Conservation (phyloP, 495 filamentous ascomycete genomes). For the Neurospora sp. region DNA sequence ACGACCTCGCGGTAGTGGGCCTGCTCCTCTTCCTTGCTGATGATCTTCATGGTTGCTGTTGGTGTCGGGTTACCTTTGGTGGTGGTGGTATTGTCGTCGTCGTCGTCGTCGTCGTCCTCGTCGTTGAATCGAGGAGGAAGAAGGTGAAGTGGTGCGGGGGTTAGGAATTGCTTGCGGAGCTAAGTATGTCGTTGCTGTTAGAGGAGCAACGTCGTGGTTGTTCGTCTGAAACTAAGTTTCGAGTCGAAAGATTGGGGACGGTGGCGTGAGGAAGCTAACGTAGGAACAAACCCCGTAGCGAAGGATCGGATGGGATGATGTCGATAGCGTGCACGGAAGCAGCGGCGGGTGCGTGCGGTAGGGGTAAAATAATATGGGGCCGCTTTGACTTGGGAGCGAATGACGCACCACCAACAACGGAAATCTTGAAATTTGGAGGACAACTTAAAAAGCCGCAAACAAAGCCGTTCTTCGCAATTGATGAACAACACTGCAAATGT, state of each 20-base stretch:
- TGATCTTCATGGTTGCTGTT: conserved; percentile 67
- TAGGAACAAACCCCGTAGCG: not conserved
- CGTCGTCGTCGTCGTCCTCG: not conserved
- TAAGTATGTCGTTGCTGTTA: not conserved
- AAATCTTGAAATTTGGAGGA: not conserved
- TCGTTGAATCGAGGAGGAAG: not conserved
- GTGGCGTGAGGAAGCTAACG: not conserved
- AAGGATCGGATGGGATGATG: not conserved
- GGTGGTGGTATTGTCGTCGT: not conserved
- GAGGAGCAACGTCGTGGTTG: not conserved
- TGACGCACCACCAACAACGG: not conserved
- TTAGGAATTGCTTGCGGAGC: not conserved
- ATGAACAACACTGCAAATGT: not conserved
- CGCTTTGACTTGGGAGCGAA: not conserved
- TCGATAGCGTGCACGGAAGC: not conserved
- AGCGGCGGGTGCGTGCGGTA: not conserved
- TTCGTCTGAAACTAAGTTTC: not conserved
- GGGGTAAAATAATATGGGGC: not conserved
- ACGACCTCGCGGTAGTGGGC: conserved; percentile 56
- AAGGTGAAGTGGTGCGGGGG: not conserved
- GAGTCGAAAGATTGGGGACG: not conserved
- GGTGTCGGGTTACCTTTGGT: conserved; percentile 1
- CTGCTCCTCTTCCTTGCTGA: conserved; percentile 85
- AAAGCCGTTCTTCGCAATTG: not conserved
- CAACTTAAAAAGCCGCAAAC: not conserved